A percentile compares a stretch with the other conserved stretches of the same genome.
Evolutionary conservation across 768 basidiomycete species (phyloP).

Genomic region (Suillus subalutaceus): DNA sequence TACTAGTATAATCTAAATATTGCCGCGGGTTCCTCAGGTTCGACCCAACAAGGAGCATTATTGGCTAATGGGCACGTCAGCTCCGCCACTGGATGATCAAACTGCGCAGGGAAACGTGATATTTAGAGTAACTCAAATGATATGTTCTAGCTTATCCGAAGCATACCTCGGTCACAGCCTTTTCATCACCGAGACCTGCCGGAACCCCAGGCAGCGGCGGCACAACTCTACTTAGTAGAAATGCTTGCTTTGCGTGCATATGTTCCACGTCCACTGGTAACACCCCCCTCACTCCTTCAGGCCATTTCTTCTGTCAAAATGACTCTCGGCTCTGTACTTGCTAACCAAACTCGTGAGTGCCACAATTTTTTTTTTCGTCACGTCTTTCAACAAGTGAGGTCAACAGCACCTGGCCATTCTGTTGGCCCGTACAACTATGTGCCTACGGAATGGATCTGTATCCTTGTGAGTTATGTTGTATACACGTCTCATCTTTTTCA

Average conservation of each 20-base stretch:
- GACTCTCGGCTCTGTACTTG: not conserved
- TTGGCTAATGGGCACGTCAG: too few relatives aligned
- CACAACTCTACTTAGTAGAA: not conserved
- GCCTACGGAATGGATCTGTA: slow-evolving; percentile 41
- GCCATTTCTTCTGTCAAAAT: not conserved
- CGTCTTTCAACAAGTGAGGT: not conserved
- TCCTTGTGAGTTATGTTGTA: slow-evolving; percentile 18
- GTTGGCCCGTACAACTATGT: slow-evolving; percentile 40
- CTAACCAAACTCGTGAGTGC: not conserved
- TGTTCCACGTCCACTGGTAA: too few relatives aligned
- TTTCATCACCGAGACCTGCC: not conserved
- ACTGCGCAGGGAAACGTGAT: not conserved
- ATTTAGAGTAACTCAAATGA: not conserved
- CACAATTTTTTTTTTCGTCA: not conserved
- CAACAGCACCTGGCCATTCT: too few relatives aligned
- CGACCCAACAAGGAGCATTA: too few relatives aligned
- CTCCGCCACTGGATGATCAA: not conserved
- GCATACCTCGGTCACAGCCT: not conserved
- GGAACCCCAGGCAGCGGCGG: not conserved
- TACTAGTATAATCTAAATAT: too few relatives aligned
- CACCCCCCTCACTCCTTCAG: not conserved
- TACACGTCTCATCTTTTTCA: not conserved
- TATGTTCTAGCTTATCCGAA: not conserved
- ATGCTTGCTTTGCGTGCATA: not conserved
- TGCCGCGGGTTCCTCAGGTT: too few relatives aligned